phyloP scores from a whole-genome alignment of 2,329 filamentous ascomycete genomes.

The Trichoderma guizhouense region DNA sequence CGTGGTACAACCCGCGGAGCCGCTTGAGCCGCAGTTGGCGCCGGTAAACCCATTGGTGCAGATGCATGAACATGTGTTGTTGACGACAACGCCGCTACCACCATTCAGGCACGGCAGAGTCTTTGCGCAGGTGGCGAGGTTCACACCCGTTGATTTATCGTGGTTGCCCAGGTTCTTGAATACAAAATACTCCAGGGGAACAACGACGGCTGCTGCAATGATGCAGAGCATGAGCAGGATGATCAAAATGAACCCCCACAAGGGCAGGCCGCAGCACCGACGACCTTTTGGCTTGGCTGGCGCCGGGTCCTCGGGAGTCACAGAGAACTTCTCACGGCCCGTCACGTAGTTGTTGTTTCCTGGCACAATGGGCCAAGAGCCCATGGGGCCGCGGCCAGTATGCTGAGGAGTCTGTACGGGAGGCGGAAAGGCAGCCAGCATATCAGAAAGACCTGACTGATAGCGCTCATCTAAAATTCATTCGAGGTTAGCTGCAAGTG shows the following conservation, averaged over 20 bases:
- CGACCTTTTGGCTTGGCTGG: constrained; percentile 42
- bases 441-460: constrained; percentile 57
- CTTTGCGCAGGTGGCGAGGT: constrained; percentile 53
- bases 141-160: constrained; percentile 36
- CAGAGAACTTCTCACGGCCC: neutral
- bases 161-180: constrained; percentile 46
- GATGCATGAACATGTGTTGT: constrained; percentile 74
- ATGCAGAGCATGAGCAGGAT: constrained; percentile 65
- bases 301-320: constrained; percentile 24
- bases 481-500: neutral
- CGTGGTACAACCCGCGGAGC: constrained; percentile 51
- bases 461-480: constrained; percentile 41
- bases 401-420: constrained; percentile 49
- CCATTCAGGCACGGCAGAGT: constrained; percentile 72
- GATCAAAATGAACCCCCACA: constrained; percentile 71
- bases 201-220: constrained; percentile 74
- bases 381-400: constrained; percentile 37
- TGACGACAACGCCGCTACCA: constrained; percentile 68
- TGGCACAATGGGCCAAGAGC: constrained; percentile 49
- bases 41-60: constrained; percentile 84
- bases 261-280: constrained; percentile 78
- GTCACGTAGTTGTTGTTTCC: neutral
- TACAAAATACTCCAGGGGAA: constrained; percentile 68
- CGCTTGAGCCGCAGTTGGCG: constrained; percentile 47
- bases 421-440: constrained; percentile 63